Conservation (phyloP, 352 stramenopile genomes). For the Globisporangium iwayamae region DNA sequence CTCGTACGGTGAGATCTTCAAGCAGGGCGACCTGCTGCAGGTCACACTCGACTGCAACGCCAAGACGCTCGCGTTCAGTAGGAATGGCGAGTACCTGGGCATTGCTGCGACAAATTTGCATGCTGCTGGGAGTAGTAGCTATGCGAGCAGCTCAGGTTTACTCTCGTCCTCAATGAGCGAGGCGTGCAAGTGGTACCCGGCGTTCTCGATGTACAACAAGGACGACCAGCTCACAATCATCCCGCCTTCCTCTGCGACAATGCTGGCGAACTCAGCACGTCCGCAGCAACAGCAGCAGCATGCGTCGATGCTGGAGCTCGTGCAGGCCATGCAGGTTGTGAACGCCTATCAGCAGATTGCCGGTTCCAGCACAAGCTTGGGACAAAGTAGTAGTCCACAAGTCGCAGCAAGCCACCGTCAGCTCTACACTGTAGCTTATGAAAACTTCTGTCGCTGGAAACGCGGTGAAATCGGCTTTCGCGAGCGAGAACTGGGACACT, state of each 20-base stretch:
- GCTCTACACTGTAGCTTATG: constrained; percentile 28
- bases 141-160: background rate
- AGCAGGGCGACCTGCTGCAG: constrained; percentile 84
- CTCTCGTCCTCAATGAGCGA: constrained; percentile 2
- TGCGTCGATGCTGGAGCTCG: constrained; percentile 32
- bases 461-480: constrained; percentile 24
- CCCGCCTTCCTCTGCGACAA: constrained; percentile 21
- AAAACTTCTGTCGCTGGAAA: constrained; percentile 29
- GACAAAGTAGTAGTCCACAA: too few species aligned
- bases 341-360: constrained; percentile 17
- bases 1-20: constrained; percentile 90
- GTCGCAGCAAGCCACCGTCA: background rate
- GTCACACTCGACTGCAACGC: constrained; percentile 82
- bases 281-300: constrained; percentile 24
- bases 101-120: constrained; percentile 75
- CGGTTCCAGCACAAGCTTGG: background rate
- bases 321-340: constrained; percentile 30
- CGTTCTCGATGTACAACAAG: constrained; percentile 92
- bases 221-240: constrained; percentile 83
- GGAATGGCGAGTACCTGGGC: constrained; percentile 85
- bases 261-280: constrained; percentile 6
- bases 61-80: constrained; percentile 79
- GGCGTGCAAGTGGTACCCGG: constrained; percentile 75
- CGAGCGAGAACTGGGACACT: constrained; percentile 28
- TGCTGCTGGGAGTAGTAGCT: constrained; percentile 15